phyloP scores from a whole-genome alignment of 2,329 filamentous ascomycete genomes.

The Exophiala sp. region DNA sequence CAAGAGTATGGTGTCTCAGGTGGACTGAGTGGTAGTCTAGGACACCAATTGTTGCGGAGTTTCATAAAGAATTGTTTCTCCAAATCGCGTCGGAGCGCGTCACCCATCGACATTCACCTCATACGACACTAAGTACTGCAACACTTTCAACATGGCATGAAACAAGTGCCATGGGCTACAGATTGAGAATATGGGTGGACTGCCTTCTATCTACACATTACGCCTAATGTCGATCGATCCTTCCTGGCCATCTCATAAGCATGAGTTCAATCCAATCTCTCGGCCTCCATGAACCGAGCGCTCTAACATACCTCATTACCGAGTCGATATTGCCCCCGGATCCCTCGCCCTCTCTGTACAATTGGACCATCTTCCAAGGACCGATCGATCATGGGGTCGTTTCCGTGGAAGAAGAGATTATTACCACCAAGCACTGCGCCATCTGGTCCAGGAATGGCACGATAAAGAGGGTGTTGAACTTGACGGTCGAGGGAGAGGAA shows the following conservation, averaged over 20 bases:
- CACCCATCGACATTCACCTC: constrained; percentile 1
- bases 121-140: background rate
- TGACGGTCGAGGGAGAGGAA: constrained; percentile 80
- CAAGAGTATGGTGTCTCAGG: too few relatives aligned
- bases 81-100: constrained; percentile 21
- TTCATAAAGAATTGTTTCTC: constrained; percentile 5
- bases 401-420: constrained; percentile 69
- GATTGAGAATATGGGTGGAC: constrained; percentile 9
- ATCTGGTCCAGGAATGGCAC: constrained; percentile 86
- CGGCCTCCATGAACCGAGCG: constrained; percentile 83
- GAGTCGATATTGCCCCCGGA: constrained; percentile 72
- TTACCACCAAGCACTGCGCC: constrained; percentile 71
- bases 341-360: constrained; percentile 63
- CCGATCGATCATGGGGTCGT: constrained; percentile 40
- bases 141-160: constrained; percentile 3
- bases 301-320: constrained; percentile 74
- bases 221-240: constrained; percentile 17
- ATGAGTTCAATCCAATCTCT: constrained; percentile 93
- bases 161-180: background rate
- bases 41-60: background rate
- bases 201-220: background rate
- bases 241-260: constrained; percentile 3
- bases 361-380: constrained; percentile 55
- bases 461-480: constrained; percentile 80
- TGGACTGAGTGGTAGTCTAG: too few relatives aligned